Base-by-base conservation (phyloP, 148 eudicot species). In the Rhododendron simsii region DNA sequence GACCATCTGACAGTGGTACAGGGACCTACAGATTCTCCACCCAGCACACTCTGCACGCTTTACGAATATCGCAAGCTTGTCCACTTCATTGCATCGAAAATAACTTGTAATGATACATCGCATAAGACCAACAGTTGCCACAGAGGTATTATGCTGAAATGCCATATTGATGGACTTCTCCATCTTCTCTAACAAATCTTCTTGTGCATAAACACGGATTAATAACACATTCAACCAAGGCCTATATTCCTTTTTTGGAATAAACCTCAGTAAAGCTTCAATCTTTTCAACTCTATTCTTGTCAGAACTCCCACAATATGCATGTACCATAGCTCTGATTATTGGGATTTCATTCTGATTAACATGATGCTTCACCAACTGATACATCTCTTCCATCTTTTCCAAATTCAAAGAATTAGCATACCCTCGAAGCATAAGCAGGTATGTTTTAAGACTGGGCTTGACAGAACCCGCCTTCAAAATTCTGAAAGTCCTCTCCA, bases 1-100 rank as follows among this genome's bases (percentile, higher is more conserved):
- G 67, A 94, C 89, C 99, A 95, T 92, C 85, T 91, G 88, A 89
- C 95, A 91, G 80, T 94, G 99, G 88, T 95, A 97, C 47, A 94
- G 81, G 30, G 95, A 93, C 85, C 95, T 85, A 79, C 95, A 94
- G 23, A 92, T 81, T 88, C 81, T 93, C 99, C 99, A 97, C 59
- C 95, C 95, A 14, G 92, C 91, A 89, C 2, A 11, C 86, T 93
- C 96, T 18, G 98, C 94, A 84, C 88, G 93, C 71, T 87, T 91
- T 73, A 93, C 91, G 86, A 97, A 97, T 37, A 80, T 83, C 28
- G 92, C 92, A 79, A 97, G 93, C 91, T 87, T 91, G 88, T 95
- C 99, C 71, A 94, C 93, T 21, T 90, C 92, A 85, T 92, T 90
- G 21, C 63, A 39, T 37, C 90, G 88, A 89, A 88, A 93, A 84